These are phyloP conservation scores for Kwoniella shivajii DNA, from an alignment of 1,284 basidiomycete species.

Conservation along the genomic window DNA sequence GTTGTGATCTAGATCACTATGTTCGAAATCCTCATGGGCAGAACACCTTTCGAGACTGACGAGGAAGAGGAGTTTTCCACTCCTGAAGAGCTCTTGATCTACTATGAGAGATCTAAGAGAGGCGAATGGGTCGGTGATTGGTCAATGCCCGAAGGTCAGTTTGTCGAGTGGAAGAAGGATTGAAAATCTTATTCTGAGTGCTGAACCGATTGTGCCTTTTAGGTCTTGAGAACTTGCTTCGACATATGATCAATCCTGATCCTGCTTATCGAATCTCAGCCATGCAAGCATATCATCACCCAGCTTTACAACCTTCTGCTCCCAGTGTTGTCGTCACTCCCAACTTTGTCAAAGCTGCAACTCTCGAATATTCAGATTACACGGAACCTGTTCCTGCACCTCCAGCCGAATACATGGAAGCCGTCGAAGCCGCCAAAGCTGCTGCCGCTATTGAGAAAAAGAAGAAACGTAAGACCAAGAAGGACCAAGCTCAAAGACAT, in stretches of 20 bases:
- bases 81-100: constrained; percentile 75
- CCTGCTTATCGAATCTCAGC: constrained; percentile 44
- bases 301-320: constrained; percentile 32
- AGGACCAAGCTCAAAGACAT: constrained; percentile 5
- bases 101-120: constrained; percentile 75
- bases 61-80: constrained; percentile 81
- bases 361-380: constrained; percentile 13
- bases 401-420: constrained; percentile 2
- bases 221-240: constrained; percentile 45
- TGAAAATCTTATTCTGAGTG: background rate
- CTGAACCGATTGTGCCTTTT: background rate
- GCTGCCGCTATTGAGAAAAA: constrained; percentile 21
- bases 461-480: constrained; percentile 30
- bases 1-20: constrained; percentile 65
- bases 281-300: constrained; percentile 46
- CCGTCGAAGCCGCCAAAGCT: background rate
- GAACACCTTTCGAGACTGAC: constrained; percentile 85
- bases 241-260: constrained; percentile 48
- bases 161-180: too few relatives aligned
- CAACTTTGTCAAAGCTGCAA: constrained; percentile 47
- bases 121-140: constrained; percentile 81
- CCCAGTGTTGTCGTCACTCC: constrained; percentile 46
- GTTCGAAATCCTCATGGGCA: constrained; percentile 85
- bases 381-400: constrained; percentile 16
- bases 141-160: constrained; percentile 64